Base-by-base conservation (phyloP, 2,329 filamentous ascomycete genomes). In the Fusarium xylarioides region DNA sequence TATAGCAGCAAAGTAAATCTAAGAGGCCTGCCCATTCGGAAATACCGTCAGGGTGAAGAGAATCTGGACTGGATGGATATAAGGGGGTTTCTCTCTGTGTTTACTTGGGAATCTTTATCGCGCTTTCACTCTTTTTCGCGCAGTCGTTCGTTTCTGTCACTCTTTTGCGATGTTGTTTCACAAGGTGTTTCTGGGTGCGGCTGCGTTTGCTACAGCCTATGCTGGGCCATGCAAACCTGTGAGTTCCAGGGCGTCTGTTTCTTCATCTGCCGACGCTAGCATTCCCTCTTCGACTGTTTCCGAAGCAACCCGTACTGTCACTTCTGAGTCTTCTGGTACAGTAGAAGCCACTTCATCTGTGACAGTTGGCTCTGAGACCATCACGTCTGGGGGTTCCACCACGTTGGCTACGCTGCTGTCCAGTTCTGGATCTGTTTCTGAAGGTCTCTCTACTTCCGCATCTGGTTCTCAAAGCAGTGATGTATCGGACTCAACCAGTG, bases 291-390 rank as follows among this genome's bases (percentile, higher is more conserved):
- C 46, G 3, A 11, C 35, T 11, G n/a, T 4, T 14, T 15, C n/a
- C 1, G 9, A 16, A 18, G 7, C 23, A 0, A 46, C 23, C 18
- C 11, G 5, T 28, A n/a, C 35, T n/a, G 14, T 2, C 5, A 34
- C 28, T 21, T 23, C 30, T 18, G 30, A 1, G 7, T 34, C 26
- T 26, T 52, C 44, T 14, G 10, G 21, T 16, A 11, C 21, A 19
- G 23, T 32, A 16, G 8, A 30, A 9, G 19, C 21, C 2, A 50
- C 15, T 9, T 49, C 42, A 16, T 32, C 16, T 53, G 21, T n/a
- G 7, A 14, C 56, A 2, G 6, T 23, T 19, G 21, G 10, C 7
- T 18, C 9, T 4, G 32, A 21, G 34, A 30, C 34, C 3, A 2
- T 32, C 10, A 26, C 21, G 5, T 37, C 11, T 7, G 9, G 4